Percentiles rank a stretch among this genome's conserved stretches.
These are phyloP conservation scores for Raffaelea arxii DNA, from an alignment of 2,329 filamentous ascomycete species.

Conservation along the genomic window DNA sequence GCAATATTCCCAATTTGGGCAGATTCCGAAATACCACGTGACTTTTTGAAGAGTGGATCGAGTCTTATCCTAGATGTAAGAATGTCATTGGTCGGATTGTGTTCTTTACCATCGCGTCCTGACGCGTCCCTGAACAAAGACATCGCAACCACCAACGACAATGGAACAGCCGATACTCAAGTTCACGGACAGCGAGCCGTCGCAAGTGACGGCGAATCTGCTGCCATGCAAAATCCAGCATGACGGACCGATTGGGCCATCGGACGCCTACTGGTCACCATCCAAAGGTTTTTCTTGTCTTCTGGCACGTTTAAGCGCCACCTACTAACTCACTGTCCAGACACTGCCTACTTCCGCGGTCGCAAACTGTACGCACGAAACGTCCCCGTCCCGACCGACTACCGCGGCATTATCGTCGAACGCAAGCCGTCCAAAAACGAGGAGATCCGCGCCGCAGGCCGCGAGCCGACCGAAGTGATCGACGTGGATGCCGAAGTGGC, in stretches of 20 bases:
- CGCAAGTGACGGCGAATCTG: conserved; percentile 53
- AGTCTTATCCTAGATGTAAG: no score
- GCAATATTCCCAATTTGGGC: neutral
- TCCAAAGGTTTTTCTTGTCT: neutral
- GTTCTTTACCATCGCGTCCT: no score
- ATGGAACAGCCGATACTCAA: conserved; percentile 35
- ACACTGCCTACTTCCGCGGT: conserved; percentile 64
- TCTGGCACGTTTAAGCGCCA: neutral
- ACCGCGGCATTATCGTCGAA: conserved; percentile 53
- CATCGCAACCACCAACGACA: conserved; percentile 3
- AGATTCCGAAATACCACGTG: neutral
- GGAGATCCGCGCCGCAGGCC: conserved; percentile 11
- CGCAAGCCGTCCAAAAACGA: conserved; percentile 24
- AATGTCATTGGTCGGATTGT: no score
- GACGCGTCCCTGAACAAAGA: neutral
- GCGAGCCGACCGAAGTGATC: conserved; percentile 13
- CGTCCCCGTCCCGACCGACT: conserved; percentile 60
- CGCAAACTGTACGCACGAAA: conserved; percentile 63
- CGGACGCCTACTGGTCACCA: conserved; percentile 63
- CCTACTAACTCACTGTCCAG: conserved; percentile 6
- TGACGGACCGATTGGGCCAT: conserved; percentile 58
- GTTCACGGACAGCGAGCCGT: conserved; percentile 19
- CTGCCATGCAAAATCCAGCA: conserved; percentile 75
- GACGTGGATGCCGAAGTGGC: conserved; percentile 32
- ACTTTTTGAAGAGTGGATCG: no score